Evolutionary conservation across 1,284 basidiomycete genomes (phyloP), one percentile per base, ranked within the genome.

Genomic region (Ceratobasidium sp.): DNA sequence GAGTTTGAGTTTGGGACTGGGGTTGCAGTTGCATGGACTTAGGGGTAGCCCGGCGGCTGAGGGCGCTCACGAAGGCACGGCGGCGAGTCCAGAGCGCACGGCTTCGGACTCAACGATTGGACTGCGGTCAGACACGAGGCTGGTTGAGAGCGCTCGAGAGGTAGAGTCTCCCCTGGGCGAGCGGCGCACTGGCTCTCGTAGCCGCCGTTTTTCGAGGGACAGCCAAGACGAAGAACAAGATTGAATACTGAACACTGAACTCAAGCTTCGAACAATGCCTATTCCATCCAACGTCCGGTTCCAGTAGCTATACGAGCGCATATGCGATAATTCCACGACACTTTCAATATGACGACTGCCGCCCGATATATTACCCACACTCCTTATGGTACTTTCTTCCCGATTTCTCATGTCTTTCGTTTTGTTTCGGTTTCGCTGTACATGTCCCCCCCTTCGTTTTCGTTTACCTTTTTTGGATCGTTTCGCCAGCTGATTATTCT

Each of bases 241-340:
- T 47, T 64, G 62, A 64, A 64, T 33, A 41, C 11, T 41, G 36
- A 41, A 41, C 36, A 41, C 36, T 41, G 36, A 41, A 41, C 36
- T 41, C 36, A 11, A 41, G 11, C 11, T 41, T 41, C 36, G 36
- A 41, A 41, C 36, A 41, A n/a, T n/a, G n/a, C n/a, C 11, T 41
- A 5, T 41, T 41, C 11, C 36, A 4, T 41, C 36, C 36, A 11
- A 41, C 36, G 36, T 29, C 45, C 48, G n/a, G n/a, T 41, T 47
- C 69, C 69, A 73, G 53, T 73, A n/a, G 59, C 69, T 45, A 62
- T 73, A 62, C 44, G 47, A 48, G 59, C 69, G 51, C 69, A 73
- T 73, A 73, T 73, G 69, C 69, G 36, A 62, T 59, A 73, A 41
- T 41, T 41, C 36, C 59, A 73, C 57, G 69, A 73, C 41, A 63